Conservation (phyloP, 768 basidiomycete species). For the Russula vinacea region DNA sequence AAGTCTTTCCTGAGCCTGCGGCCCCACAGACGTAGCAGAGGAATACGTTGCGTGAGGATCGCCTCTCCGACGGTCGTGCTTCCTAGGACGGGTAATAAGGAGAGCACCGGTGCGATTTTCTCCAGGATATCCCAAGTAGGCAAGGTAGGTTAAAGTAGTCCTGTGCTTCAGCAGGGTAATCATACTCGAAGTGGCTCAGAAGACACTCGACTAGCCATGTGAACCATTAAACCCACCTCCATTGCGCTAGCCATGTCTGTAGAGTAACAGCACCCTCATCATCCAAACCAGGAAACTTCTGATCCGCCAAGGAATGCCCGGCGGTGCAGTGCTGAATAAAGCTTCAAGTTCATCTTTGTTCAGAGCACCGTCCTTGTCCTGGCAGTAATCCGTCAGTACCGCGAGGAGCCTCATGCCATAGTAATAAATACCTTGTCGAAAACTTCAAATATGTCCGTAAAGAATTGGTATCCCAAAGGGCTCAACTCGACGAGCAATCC, state of each 20-base stretch:
- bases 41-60: slow-evolving; percentile 91
- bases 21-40: slow-evolving; percentile 92
- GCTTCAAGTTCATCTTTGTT: slow-evolving; percentile 79
- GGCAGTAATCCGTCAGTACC: slow-evolving; percentile 12
- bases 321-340: slow-evolving; percentile 82
- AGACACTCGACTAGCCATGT: not conserved
- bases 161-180: slow-evolving; percentile 93
- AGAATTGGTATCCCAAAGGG: slow-evolving; percentile 93
- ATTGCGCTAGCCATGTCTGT: slow-evolving; percentile 97
- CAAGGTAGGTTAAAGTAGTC: slow-evolving; percentile 89
- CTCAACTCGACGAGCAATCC: slow-evolving; percentile 96
- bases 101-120: slow-evolving; percentile 80
- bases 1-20: slow-evolving; percentile 94
- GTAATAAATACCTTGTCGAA: slow-evolving; percentile 75
- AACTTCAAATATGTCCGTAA: slow-evolving; percentile 93
- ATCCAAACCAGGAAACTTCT: slow-evolving; percentile 87
- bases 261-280: slow-evolving; percentile 90
- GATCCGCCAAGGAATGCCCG: slow-evolving; percentile 96
- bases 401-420: not conserved
- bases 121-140: slow-evolving; percentile 87
- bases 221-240: slow-evolving; percentile 62
- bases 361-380: slow-evolving; percentile 95
- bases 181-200: slow-evolving; percentile 57
- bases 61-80: slow-evolving; percentile 79
- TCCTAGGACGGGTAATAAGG: slow-evolving; percentile 79